Base-by-base conservation (phyloP, 1,284 basidiomycete genomes). In the Pascua sp. region DNA sequence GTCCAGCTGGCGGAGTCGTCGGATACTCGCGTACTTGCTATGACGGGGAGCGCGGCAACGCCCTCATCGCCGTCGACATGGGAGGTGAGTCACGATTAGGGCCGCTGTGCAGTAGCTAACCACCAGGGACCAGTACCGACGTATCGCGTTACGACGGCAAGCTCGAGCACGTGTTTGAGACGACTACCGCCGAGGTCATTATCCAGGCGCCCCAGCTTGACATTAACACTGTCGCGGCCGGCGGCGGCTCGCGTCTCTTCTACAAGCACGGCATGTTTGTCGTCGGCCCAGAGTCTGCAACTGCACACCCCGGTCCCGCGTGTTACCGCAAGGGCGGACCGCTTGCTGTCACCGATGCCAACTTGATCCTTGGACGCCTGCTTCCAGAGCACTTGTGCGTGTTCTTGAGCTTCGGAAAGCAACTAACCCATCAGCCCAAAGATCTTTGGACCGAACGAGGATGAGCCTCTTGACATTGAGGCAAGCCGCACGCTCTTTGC, bases 121-220 rank as follows among this genome's bases (percentile, higher is more conserved):
- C n/a, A 9, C 42, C 24, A 59, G 59, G 91, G 0, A 94, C 91
- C 0, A 88, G 86, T 0, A 92, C 90, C 0, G 61, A 62, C 17
- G 61, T 62, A 7, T 62, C 61, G 15, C 61, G 91, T 13, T 63
- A 56, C 42, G 56, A 57, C 36, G 57, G 56, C 11, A 64, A 67
- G 54, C 58, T 69, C n/a, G 71, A 73, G 50, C 67, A 69, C 42
- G 67, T 75, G 4, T 68, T 67, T 17, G 71, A 75, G 61, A 91
- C 92, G 0, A 91, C 89, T 0, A 91, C 92, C 0, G 92, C 92
- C 0, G 90, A 90, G 44, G 1, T 62, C 11, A 60, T 60, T 41
- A 89, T 95, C 53, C 89, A 91, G 67, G 86, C 86, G 5, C 89
- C 90, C 0, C 90, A 93, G 70, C 54, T 65, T 2, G 60, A 62